phyloP scores from a whole-genome alignment of 2,329 filamentous ascomycete species.

The Lomentospora prolificans region DNA sequence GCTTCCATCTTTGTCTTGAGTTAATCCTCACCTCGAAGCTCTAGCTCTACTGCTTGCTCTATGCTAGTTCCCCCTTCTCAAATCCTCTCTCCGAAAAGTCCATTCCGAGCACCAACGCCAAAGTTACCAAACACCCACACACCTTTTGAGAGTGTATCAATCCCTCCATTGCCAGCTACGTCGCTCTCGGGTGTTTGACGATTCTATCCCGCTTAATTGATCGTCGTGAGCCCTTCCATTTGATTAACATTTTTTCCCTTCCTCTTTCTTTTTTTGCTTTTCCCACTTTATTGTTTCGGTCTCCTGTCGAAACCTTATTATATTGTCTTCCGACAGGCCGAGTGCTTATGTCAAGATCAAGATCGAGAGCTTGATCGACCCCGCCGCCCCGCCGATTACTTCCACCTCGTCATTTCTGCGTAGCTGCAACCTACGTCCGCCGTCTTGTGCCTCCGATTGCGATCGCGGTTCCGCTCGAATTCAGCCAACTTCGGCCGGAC shows the following conservation, averaged over 20 bases:
- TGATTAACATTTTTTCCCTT: neutral
- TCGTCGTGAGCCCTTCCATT: neutral
- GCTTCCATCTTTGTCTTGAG: too few species aligned
- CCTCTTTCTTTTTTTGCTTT: neutral
- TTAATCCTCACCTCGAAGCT: too few species aligned
- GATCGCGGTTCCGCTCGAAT: conserved; percentile 18
- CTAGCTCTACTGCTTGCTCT: too few species aligned
- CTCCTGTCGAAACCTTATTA: neutral
- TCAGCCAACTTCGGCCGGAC: neutral
- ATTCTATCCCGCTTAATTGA: neutral
- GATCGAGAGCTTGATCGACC: neutral
- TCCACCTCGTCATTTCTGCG: conserved; percentile 2
- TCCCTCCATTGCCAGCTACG: neutral
- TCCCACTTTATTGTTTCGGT: neutral
- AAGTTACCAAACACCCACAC: neutral
- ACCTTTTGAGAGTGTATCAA: too few species aligned
- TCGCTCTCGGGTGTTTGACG: neutral
- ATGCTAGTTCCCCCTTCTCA: too few species aligned
- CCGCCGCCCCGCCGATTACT: neutral
- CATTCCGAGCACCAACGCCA: neutral
- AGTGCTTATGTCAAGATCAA: neutral
- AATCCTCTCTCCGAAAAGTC: neutral
- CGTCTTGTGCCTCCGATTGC: neutral
- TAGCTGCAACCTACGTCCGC: neutral
- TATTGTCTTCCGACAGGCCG: neutral